Base-by-base conservation (phyloP, 352 stramenopile species). In the Phytophthora citrophthora region DNA sequence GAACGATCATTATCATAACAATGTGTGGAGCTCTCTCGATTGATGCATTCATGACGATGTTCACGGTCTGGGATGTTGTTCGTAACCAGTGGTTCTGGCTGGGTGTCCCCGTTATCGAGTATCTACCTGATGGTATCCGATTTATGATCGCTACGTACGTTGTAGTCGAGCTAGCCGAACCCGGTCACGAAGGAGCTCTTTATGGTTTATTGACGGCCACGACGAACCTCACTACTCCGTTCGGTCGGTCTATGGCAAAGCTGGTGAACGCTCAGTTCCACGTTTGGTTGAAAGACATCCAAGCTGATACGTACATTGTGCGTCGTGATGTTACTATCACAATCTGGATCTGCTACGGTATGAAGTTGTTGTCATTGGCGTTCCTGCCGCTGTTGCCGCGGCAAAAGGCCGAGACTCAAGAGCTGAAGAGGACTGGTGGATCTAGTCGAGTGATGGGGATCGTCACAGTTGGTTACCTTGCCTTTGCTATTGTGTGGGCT, bases 81-180 rank as follows among this genome's bases (percentile, higher is more conserved):
- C 77, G 80, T 11, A 84, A 79, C 61, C 77, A 86, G 48, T 89
- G 80, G 80, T 88, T 89, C 61, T 89, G 74, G 77, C 63, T 85
- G 2, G 76, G 78, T 41, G 70, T 87, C 9, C 77, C 77, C 0
- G 56, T 89, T 0, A 74, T 86, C 3, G 77, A 74, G 24, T 76
- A 87, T 18, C 43, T 88, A 2, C 80, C 80, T 5, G 70, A 77
- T 31, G 78, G 78, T 23, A 64, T 88, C 38, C 72, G 77, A 20
- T 88, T 86, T 61, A 89, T 89, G 46, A 76, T 89, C 5, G 63
- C 71, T 23, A 86, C 61, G n/a, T 89, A 83, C 50, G 76, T 83
- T 5, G 77, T 86, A n/a, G 80, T 89, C 4, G 80, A 90, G 50
- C 64, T 90, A 10, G 70, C 69, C 12, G 79, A 83, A 15, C 18